Conservation (phyloP, 177 flowering plant genomes). For the Vitis hybrid region DNA sequence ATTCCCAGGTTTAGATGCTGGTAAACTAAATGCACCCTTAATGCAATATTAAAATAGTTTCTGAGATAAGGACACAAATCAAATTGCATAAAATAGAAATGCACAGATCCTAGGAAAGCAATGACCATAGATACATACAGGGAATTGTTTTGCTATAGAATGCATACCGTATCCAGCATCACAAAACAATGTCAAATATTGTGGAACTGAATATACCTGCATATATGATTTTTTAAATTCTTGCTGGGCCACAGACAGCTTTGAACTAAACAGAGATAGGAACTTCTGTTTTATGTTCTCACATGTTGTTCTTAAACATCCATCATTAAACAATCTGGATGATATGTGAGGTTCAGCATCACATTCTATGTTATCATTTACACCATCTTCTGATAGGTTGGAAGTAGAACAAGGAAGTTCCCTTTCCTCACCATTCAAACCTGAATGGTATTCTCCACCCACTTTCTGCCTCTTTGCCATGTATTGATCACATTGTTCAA, state of each 20-base stretch:
- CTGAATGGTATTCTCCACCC: slow-evolving; percentile 20
- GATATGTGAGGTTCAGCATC: slow-evolving; percentile 21
- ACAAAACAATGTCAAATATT: background rate
- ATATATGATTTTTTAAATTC: slow-evolving; percentile 64
- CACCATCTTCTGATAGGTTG: slow-evolving; percentile 14
- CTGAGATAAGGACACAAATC: no score
- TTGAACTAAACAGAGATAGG: slow-evolving; percentile 62
- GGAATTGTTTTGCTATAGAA: no score
- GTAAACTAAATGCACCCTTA: no score
- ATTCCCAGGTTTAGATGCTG: no score
- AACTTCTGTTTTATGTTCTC: slow-evolving; percentile 65
- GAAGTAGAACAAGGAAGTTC: slow-evolving; percentile 13
- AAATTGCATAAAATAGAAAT: no score
- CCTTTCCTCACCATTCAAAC: slow-evolving; percentile 15
- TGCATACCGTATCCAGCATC: no score
- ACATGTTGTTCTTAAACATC: slow-evolving; percentile 47
- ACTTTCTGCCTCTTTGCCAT: slow-evolving; percentile 39
- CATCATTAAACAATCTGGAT: slow-evolving; percentile 19
- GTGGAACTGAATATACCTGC: slow-evolving; percentile 48
- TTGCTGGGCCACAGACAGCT: slow-evolving; percentile 65
- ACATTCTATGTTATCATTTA: slow-evolving; percentile 17
- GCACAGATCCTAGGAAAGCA: no score
- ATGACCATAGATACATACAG: no score
- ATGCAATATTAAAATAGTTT: no score
- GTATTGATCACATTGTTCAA: slow-evolving; percentile 22